Evolutionary conservation across 495 filamentous ascomycete species (phyloP).

Genomic region (Neurospora sp.): DNA sequence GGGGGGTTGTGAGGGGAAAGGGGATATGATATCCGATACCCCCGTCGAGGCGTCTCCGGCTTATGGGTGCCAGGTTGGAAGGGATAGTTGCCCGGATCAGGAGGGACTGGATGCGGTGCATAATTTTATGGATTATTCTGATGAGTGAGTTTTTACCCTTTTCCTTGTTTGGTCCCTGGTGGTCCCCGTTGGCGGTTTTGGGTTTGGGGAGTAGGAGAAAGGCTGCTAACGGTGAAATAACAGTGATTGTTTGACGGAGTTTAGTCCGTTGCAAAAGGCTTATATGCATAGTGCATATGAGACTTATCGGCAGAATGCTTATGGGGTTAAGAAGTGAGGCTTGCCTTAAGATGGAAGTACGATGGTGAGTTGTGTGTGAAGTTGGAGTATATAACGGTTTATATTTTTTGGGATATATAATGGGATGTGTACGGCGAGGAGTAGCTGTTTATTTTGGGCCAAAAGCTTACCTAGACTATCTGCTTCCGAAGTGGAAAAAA

Average conservation of each 20-base stretch:
- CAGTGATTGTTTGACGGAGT: neutral
- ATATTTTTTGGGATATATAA: neutral
- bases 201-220: neutral
- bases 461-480: neutral
- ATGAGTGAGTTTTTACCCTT: neutral
- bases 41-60: neutral
- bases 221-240: neutral
- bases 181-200: neutral
- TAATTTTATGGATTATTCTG: neutral
- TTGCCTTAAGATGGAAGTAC: neutral
- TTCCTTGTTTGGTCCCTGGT: neutral
- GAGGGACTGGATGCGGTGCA: neutral
- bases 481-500: neutral
- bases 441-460: neutral
- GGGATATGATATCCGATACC: neutral
- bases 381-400: neutral
- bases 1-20: conserved; percentile 14
- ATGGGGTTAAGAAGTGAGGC: neutral
- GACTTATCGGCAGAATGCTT: neutral
- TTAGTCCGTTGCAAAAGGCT: neutral
- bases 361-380: neutral
- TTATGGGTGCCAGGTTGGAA: neutral
- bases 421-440: neutral
- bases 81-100: neutral
- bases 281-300: neutral